Evolutionary conservation across 2,329 filamentous ascomycete species (phyloP).

Genomic region (Coleophoma crateriformis): DNA sequence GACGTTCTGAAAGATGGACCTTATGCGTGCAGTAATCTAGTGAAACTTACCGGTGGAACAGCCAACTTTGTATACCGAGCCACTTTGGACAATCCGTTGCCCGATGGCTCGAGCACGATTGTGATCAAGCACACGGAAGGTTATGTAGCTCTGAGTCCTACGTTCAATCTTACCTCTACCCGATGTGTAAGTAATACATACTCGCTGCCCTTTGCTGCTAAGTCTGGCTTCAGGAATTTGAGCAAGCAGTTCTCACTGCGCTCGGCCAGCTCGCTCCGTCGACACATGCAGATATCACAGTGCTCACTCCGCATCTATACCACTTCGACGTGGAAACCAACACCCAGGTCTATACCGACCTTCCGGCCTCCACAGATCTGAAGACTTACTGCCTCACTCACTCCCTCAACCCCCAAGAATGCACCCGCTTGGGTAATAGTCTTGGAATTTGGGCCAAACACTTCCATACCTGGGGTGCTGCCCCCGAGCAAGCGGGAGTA

Average conservation of each 20-base stretch:
- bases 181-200: constrained; percentile 39
- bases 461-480: constrained; percentile 27
- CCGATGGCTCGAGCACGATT: constrained; percentile 29
- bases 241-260: constrained; percentile 38
- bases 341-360: constrained; percentile 48
- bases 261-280: constrained; percentile 27
- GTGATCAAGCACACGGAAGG: constrained; percentile 50
- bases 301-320: constrained; percentile 41
- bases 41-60: constrained; percentile 43
- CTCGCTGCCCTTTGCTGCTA: not conserved
- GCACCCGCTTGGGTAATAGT: constrained; percentile 36
- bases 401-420: constrained; percentile 18
- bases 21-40: constrained; percentile 34
- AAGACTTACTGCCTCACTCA: constrained; percentile 36
- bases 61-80: constrained; percentile 52
- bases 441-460: constrained; percentile 43
- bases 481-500: constrained; percentile 17
- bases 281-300: constrained; percentile 16
- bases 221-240: constrained; percentile 27
- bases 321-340: constrained; percentile 38
- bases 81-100: constrained; percentile 32
- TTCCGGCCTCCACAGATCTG: constrained; percentile 39
- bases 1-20: too few species aligned
- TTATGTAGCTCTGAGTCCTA: constrained; percentile 38
- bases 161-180: constrained; percentile 38